A percentile compares a stretch with the other conserved stretches of the same genome.
These are phyloP conservation scores for Senna siamea DNA, from an alignment of 306 rosid genomes.

Conservation along the genomic window DNA sequence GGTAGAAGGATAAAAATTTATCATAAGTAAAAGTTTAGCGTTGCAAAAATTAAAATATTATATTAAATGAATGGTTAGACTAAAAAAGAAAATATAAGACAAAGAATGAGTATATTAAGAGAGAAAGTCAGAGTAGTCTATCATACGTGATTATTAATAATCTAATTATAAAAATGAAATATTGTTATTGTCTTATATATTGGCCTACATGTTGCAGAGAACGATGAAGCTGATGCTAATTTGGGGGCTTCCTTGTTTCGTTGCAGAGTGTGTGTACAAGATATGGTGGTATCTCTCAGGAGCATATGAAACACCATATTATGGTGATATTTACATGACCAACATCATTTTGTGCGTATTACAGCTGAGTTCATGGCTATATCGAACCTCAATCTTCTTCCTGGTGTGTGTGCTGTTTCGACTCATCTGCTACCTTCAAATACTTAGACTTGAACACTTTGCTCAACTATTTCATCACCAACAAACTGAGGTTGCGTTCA, in stretches of 20 bases:
- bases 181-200: too few species aligned
- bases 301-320: slow-evolving; percentile 63
- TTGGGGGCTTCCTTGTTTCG: slow-evolving; percentile 64
- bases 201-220: slow-evolving; percentile 50
- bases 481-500: slow-evolving; percentile 65
- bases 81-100: too few species aligned
- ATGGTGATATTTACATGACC: slow-evolving; percentile 59
- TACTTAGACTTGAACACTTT: slow-evolving; percentile 69
- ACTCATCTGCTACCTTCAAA: slow-evolving; percentile 74
- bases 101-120: too few species aligned
- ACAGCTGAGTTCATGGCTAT: slow-evolving; percentile 81
- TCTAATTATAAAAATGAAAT: too few species aligned
- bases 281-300: slow-evolving; percentile 89
- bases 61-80: too few species aligned
- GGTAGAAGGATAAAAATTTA: too few species aligned
- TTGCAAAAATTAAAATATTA: too few species aligned
- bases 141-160: too few species aligned
- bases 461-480: slow-evolving; percentile 55
- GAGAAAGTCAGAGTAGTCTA: too few species aligned
- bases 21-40: too few species aligned
- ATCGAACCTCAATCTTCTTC: slow-evolving; percentile 77
- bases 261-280: slow-evolving; percentile 69
- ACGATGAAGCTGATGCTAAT: slow-evolving; percentile 60
- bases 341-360: slow-evolving; percentile 51
- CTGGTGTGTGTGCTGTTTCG: slow-evolving; percentile 70